These are phyloP conservation scores for Strigomonas culicis DNA, from an alignment of 208 protist species.

Conservation along the genomic window DNA sequence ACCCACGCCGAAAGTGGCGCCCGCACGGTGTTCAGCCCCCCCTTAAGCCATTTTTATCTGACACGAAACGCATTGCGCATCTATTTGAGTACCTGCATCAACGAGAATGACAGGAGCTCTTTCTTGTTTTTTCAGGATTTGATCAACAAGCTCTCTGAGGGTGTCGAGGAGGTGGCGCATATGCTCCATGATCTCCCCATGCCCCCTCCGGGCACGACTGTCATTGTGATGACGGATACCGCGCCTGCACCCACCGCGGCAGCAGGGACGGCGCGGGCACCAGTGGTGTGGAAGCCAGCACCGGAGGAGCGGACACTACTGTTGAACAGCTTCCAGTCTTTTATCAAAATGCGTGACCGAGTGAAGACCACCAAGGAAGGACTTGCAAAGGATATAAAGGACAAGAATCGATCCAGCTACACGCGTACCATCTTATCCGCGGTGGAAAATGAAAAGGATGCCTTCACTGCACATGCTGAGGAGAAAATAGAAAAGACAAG, in stretches of 20 bases:
- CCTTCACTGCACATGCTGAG: background rate
- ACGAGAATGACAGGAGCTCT: conserved; percentile 66
- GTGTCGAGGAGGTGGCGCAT: conserved; percentile 25
- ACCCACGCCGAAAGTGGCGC: conserved; percentile 19
- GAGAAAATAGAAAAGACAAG: background rate
- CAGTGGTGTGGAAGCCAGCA: conserved; percentile 7
- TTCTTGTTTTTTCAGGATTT: conserved; percentile 43
- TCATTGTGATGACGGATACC: background rate
- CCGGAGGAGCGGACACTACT: conserved; percentile 5
- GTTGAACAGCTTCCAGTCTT: conserved; percentile 9
- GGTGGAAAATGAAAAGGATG: conserved; percentile 2
- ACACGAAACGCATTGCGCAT: conserved; percentile 47
- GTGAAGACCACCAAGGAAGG: conserved; percentile 11
- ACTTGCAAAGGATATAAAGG: background rate
- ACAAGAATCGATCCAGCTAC: background rate
- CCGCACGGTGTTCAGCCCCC: conserved; percentile 47
- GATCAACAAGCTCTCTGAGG: conserved; percentile 36
- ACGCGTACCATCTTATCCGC: background rate
- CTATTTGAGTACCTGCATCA: conserved; percentile 61
- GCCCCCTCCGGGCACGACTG: conserved; percentile 11
- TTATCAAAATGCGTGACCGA: conserved; percentile 12
- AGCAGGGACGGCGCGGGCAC: background rate
- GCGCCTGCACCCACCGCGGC: background rate
- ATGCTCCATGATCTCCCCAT: conserved; percentile 40
- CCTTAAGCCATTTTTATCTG: conserved; percentile 62